Evolutionary conservation across 176 grass and related monocot genomes (phyloP).

Genomic region (Secale cereale): DNA sequence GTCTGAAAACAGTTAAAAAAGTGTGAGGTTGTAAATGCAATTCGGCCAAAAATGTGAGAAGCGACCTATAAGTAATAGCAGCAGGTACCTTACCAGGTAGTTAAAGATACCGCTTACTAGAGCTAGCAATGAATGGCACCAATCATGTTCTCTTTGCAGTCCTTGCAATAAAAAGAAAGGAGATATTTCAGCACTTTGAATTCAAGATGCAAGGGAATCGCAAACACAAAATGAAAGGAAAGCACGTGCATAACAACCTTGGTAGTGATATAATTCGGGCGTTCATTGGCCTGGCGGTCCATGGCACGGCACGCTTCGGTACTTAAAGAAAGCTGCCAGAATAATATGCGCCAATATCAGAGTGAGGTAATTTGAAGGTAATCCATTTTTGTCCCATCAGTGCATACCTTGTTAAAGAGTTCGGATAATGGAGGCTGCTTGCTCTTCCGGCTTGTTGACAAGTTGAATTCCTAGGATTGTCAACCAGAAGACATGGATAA

Average conservation of each 20-base stretch:
- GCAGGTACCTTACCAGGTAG: not conserved
- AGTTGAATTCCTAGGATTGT: constrained; percentile 61
- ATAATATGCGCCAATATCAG: not conserved
- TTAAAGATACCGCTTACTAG: constrained; percentile 29
- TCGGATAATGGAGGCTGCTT: constrained; percentile 61
- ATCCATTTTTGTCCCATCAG: not conserved
- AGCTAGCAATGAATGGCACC: constrained; percentile 19
- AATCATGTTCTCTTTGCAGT: constrained; percentile 81
- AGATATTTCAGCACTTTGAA: constrained; percentile 26
- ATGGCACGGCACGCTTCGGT: constrained; percentile 9
- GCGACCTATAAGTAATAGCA: not conserved
- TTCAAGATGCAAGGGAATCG: not conserved
- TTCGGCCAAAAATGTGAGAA: not conserved
- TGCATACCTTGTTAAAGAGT: constrained; percentile 73
- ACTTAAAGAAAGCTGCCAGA: constrained; percentile 58
- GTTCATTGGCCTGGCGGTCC: constrained; percentile 21
- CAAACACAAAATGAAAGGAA: not conserved
- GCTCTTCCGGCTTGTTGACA: constrained; percentile 49
- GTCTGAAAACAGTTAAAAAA: constrained; percentile 27
- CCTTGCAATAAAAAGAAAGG: constrained; percentile 58
- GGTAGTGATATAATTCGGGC: constrained; percentile 34
- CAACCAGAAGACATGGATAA: constrained; percentile 19
- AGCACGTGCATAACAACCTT: constrained; percentile 53
- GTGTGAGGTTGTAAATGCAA: not conserved
- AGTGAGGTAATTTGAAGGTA: not conserved